Evolutionary conservation across 2,329 filamentous ascomycete genomes (phyloP).

Genomic region (Paecilomyces sp.): DNA sequence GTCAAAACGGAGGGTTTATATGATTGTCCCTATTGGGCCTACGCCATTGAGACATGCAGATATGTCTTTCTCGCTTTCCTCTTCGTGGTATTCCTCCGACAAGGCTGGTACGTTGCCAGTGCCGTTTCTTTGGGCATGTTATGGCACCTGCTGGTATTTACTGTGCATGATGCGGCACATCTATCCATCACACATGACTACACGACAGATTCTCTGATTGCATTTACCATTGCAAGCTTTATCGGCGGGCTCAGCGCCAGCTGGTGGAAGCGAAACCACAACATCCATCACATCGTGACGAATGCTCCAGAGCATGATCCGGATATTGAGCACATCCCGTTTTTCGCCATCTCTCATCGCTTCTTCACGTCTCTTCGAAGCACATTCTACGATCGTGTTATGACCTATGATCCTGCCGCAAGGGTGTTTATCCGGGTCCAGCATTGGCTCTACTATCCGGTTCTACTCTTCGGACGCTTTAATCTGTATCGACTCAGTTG

Average conservation of each 20-base stretch:
- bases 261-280: slow-evolving; percentile 97
- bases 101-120: slow-evolving; percentile 61
- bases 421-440: slow-evolving; percentile 64
- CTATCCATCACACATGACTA: slow-evolving; percentile 96
- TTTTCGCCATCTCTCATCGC: slow-evolving; percentile 80
- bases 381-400: slow-evolving; percentile 74
- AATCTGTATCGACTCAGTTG: slow-evolving; percentile 80
- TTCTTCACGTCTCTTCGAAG: slow-evolving; percentile 67
- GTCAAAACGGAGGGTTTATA: slow-evolving; percentile 72
- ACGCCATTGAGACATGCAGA: slow-evolving; percentile 65
- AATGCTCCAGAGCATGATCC: slow-evolving; percentile 94
- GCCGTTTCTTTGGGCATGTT: slow-evolving; percentile 47
- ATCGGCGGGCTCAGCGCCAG: slow-evolving; percentile 82
- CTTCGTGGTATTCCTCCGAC: slow-evolving; percentile 54
- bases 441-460: slow-evolving; percentile 73
- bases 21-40: slow-evolving; percentile 74
- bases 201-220: slow-evolving; percentile 72
- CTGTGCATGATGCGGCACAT: slow-evolving; percentile 67
- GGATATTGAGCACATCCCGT: slow-evolving; percentile 85
- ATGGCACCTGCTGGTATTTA: slow-evolving; percentile 1
- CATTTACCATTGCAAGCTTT: slow-evolving; percentile 84
- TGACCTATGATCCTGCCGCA: slow-evolving; percentile 70
- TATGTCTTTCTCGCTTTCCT: slow-evolving; percentile 62
- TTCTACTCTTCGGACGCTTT: slow-evolving; percentile 75
- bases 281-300: slow-evolving; percentile 94